These are phyloP conservation scores for Cladosporium sp. DNA, from an alignment of 2,329 filamentous ascomycete species.

Conservation along the genomic window DNA sequence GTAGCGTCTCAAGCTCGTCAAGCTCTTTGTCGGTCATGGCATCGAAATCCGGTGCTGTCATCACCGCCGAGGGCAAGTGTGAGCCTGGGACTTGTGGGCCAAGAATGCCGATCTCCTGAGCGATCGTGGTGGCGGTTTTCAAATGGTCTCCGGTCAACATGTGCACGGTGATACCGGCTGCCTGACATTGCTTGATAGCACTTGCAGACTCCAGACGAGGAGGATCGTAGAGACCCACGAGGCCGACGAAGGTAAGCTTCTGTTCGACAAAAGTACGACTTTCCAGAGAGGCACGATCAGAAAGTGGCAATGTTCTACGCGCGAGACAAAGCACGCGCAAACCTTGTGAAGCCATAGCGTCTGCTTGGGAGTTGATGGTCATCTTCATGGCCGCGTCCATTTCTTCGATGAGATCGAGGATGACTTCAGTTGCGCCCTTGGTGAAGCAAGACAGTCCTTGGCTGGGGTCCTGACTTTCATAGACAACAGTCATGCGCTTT, in stretches of 20 bases:
- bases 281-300: constrained; percentile 18
- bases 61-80: constrained; percentile 36
- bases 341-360: constrained; percentile 33
- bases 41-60: constrained; percentile 49
- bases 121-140: constrained; percentile 49
- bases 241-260: constrained; percentile 32
- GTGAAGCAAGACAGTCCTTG: constrained; percentile 29
- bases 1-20: constrained; percentile 43
- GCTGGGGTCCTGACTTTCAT: constrained; percentile 21
- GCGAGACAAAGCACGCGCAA: constrained; percentile 37
- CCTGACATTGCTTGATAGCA: constrained; percentile 47
- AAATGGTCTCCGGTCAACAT: constrained; percentile 52
- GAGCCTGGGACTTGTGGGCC: constrained; percentile 29
- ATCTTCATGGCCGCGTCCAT: constrained; percentile 23
- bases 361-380: constrained; percentile 31
- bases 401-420: constrained; percentile 32
- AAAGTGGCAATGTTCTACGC: constrained; percentile 22
- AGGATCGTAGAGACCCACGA: constrained; percentile 38
- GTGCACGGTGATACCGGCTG: constrained; percentile 50
- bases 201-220: constrained; percentile 35
- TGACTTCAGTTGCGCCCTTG: constrained; percentile 37
- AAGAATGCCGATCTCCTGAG: constrained; percentile 49
- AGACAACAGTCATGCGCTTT: constrained; percentile 38
- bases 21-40: constrained; percentile 45
- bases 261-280: constrained; percentile 29